Percentiles rank a stretch among this genome's conserved stretches.
Evolutionary conservation across 1,284 basidiomycete species (phyloP).

Genomic region (Agaricales sp.): DNA sequence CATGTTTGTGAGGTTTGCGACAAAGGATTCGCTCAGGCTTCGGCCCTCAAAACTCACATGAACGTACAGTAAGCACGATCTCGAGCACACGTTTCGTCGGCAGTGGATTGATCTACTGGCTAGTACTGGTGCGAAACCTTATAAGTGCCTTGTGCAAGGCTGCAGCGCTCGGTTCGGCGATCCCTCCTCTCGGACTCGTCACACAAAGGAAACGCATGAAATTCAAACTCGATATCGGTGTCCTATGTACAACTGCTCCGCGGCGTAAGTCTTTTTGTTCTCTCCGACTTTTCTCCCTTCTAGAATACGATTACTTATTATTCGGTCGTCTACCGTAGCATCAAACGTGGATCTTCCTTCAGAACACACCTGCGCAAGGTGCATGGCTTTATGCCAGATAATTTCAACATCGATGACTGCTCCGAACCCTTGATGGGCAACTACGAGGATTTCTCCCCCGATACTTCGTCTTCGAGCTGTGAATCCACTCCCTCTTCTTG

Average conservation of each 20-base stretch:
- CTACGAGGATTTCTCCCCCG: not conserved
- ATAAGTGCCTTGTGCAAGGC: constrained; percentile 29
- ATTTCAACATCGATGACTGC: constrained; percentile 7
- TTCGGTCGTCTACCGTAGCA: constrained; percentile 24
- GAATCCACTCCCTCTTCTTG: not conserved
- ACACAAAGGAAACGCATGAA: constrained; percentile 46
- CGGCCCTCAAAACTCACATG: constrained; percentile 44
- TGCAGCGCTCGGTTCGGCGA: constrained; percentile 46
- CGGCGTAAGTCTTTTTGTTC: constrained; percentile 26
- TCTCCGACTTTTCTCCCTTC: not conserved
- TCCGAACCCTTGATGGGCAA: not conserved
- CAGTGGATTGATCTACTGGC: constrained; percentile 3
- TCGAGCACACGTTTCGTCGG: constrained; percentile 5
- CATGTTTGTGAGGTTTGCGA: constrained; percentile 34
- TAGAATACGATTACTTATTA: constrained; percentile 3
- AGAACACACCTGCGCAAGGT: constrained; percentile 36
- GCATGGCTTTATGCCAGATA: constrained; percentile 27
- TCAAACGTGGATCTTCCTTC: constrained; percentile 53
- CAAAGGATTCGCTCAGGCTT: constrained; percentile 41
- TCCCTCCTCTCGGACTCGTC: constrained; percentile 52
- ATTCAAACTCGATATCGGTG: constrained; percentile 32
- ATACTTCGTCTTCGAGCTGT: not conserved
- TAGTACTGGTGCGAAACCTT: constrained; percentile 44
- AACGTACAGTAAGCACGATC: constrained; percentile 44
- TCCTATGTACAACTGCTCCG: constrained; percentile 28